These are phyloP conservation scores for Blastomyces silverae DNA, from an alignment of 2,329 filamentous ascomycete species.

Conservation along the genomic window DNA sequence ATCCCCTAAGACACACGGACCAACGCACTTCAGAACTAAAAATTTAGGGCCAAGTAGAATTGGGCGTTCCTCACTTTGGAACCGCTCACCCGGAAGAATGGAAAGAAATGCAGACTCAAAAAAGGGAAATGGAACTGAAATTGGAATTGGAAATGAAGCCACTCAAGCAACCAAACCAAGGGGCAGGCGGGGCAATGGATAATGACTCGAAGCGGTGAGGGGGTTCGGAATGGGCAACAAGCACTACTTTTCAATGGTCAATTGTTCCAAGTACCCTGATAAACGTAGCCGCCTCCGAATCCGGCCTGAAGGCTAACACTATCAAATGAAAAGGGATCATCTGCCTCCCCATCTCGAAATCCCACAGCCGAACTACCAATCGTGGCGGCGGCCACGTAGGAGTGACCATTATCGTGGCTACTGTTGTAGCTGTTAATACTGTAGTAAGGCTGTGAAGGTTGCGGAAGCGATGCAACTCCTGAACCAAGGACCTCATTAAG, in stretches of 20 bases:
- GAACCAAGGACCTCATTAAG: conserved; percentile 22
- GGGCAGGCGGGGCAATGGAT: not conserved
- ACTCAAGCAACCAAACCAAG: conserved; percentile 1
- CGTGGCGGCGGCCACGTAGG: conserved; percentile 14
- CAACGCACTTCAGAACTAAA: not conserved
- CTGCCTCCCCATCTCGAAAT: conserved; percentile 17
- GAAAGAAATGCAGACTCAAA: conserved; percentile 8
- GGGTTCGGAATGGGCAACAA: conserved; percentile 4
- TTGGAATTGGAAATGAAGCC: not conserved
- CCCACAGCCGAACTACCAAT: conserved; percentile 19
- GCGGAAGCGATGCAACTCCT: conserved; percentile 3
- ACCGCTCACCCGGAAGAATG: not conserved
- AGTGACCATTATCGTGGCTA: conserved; percentile 9
- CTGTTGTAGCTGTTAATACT: not conserved
- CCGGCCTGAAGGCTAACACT: conserved; percentile 18
- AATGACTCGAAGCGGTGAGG: not conserved
- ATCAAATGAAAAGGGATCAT: conserved; percentile 20
- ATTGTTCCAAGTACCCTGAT: conserved; percentile 19
- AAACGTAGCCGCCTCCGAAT: conserved; percentile 16
- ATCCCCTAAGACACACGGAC: not conserved
- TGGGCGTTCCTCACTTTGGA: not conserved
- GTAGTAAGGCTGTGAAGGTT: conserved; percentile 5
- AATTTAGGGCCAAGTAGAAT: not conserved
- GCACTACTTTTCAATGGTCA: conserved; percentile 15
- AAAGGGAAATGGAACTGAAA: not conserved